Conservation (phyloP, 495 filamentous ascomycete species). For the Glutinoglossum americanum region DNA sequence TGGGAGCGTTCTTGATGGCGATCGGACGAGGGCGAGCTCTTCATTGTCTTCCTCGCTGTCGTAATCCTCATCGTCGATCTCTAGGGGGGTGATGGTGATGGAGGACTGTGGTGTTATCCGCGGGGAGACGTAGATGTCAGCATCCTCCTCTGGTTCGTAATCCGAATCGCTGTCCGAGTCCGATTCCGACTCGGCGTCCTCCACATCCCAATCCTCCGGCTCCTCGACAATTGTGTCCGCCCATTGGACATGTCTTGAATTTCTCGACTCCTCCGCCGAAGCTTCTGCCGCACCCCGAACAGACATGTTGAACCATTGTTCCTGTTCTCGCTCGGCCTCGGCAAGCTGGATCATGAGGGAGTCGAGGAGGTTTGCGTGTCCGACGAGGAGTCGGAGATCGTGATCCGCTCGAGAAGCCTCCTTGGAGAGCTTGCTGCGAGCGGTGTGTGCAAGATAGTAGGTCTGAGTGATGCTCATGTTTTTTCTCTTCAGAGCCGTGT, state of each 20-base stretch:
- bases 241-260: conserved; percentile 69
- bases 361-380: conserved; percentile 96
- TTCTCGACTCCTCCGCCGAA: conserved; percentile 32
- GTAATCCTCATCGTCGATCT: conserved; percentile 2
- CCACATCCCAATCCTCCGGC: conserved; percentile 21
- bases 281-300: conserved; percentile 47
- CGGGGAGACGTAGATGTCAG: background rate
- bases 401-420: conserved; percentile 83
- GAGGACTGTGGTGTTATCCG: background rate
- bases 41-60: conserved; percentile 6
- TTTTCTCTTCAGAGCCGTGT: conserved; percentile 25
- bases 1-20: conserved; percentile 3
- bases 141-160: conserved; percentile 3
- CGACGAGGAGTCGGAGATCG: conserved; percentile 80
- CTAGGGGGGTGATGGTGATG: conserved; percentile 2
- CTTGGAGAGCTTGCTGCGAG: conserved; percentile 78
- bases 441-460: conserved; percentile 92
- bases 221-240: conserved; percentile 59
- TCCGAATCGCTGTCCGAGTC: conserved; percentile 7
- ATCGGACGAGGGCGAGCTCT: conserved; percentile 7
- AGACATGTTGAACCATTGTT: conserved; percentile 94
- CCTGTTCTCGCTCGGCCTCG: conserved; percentile 87
- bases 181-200: conserved; percentile 5
- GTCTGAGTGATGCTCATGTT: conserved; percentile 96
- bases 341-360: conserved; percentile 85